Conservation (phyloP, 108 stramenopile genomes). For the Fistulifera pelliculosa region DNA sequence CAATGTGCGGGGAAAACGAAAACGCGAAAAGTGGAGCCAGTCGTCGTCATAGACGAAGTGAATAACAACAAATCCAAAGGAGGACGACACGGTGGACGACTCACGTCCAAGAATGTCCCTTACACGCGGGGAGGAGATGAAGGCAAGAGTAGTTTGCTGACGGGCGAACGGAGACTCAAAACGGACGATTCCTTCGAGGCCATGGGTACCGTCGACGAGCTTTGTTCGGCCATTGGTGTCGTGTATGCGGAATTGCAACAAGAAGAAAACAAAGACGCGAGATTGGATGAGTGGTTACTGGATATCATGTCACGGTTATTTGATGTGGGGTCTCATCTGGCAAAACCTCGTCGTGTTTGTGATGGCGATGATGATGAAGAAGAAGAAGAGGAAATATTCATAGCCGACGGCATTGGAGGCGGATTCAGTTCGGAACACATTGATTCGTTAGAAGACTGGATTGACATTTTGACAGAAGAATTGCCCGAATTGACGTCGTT, state of each 20-base stretch:
- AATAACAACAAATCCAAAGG: constrained; percentile 22
- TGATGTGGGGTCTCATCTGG: constrained; percentile 76
- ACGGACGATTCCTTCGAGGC: constrained; percentile 66
- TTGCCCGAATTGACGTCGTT: constrained; percentile 76
- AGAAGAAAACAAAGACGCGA: constrained; percentile 8
- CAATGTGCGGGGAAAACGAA: constrained; percentile 37
- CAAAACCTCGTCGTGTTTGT: constrained; percentile 30
- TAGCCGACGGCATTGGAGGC: constrained; percentile 42
- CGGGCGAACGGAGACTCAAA: constrained; percentile 71
- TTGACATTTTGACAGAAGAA: constrained; percentile 68
- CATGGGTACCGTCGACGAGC: constrained; percentile 80
- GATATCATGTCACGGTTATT: constrained; percentile 79
- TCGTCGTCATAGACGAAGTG: constrained; percentile 39
- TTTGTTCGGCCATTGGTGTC: constrained; percentile 70
- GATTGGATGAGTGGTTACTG: constrained; percentile 39
- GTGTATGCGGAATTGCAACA: constrained; percentile 39
- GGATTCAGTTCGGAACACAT: constrained; percentile 53
- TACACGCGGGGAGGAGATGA: constrained; percentile 71
- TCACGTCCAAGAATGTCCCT: constrained; percentile 75
- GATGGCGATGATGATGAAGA: constrained; percentile 8
- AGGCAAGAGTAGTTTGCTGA: constrained; percentile 63
- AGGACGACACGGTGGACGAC: constrained; percentile 37
- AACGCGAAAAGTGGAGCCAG: constrained; percentile 18
- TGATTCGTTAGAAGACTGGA: constrained; percentile 64
- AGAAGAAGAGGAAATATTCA: constrained; percentile 9